phyloP scores from a whole-genome alignment of 140 eudicot genomes.

The Cichorium intybus region DNA sequence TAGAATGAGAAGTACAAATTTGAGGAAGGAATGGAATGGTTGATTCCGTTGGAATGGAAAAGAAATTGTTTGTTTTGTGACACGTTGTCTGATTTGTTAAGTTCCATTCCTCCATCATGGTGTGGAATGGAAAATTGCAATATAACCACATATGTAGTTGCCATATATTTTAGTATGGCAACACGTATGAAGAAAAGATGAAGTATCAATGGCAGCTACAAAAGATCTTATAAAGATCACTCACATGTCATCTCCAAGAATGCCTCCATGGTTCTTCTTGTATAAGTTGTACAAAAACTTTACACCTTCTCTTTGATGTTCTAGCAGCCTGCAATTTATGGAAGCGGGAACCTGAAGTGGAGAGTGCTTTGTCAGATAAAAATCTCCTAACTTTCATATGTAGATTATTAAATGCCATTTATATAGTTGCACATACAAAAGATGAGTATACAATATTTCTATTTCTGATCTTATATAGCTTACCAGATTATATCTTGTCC shows the following conservation, averaged over 20 bases:
- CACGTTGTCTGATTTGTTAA: too few relatives aligned
- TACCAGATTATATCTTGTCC: too few relatives aligned
- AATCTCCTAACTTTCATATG: slow-evolving; percentile 3
- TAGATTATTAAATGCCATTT: background rate
- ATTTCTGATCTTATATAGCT: too few relatives aligned
- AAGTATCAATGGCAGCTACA: background rate
- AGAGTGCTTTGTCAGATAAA: background rate
- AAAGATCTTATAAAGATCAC: slow-evolving; percentile 22
- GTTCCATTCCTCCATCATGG: too few relatives aligned
- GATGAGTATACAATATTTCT: too few relatives aligned
- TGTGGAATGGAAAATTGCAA: too few relatives aligned
- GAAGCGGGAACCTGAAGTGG: slow-evolving; percentile 92
- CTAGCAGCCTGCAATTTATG: slow-evolving; percentile 86
- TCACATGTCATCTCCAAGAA: slow-evolving; percentile 98
- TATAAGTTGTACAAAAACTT: slow-evolving; percentile 78
- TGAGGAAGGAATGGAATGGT: too few relatives aligned
- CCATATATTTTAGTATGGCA: background rate
- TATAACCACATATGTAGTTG: background rate
- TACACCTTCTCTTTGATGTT: slow-evolving; percentile 90
- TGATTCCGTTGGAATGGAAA: too few relatives aligned
- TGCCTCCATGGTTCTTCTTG: slow-evolving; percentile 86
- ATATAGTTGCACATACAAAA: too few relatives aligned
- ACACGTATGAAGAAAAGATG: background rate
- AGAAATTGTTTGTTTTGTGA: too few relatives aligned
- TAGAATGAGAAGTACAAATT: background rate